phyloP scores from a whole-genome alignment of 164 flowering plant genomes.

The Chloranthus sessilifolius region DNA sequence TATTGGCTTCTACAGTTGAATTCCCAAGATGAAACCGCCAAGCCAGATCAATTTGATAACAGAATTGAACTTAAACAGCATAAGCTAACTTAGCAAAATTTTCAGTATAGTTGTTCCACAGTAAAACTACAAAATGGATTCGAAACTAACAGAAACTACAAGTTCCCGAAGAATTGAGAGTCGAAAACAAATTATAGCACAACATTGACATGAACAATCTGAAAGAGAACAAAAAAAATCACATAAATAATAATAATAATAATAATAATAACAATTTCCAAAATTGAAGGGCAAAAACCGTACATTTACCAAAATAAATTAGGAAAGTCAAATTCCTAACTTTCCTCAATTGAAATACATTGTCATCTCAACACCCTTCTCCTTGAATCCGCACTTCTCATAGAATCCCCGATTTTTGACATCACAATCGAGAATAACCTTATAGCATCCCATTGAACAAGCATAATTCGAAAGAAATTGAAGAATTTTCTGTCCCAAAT shows the following conservation, averaged over 20 bases:
- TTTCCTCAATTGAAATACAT: slow-evolving; percentile 43
- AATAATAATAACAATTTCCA: neutral
- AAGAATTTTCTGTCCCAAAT: slow-evolving; percentile 63
- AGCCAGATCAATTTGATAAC: too few species aligned
- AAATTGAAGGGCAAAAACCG: neutral
- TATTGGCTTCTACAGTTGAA: too few species aligned
- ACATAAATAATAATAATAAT: neutral
- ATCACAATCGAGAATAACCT: slow-evolving; percentile 84
- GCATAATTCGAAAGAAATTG: slow-evolving; percentile 57
- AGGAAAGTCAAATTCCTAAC: neutral
- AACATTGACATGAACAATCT: neutral
- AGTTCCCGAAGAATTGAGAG: neutral
- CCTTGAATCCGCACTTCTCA: slow-evolving; percentile 77
- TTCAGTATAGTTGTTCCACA: too few species aligned
- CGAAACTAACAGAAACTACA: neutral
- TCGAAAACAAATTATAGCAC: neutral
- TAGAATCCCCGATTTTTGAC: slow-evolving; percentile 53
- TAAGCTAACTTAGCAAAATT: too few species aligned
- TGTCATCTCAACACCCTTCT: slow-evolving; percentile 70
- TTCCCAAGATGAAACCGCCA: too few species aligned
- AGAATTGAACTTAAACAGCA: too few species aligned
- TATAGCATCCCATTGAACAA: slow-evolving; percentile 61
- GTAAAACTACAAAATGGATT: too few species aligned
- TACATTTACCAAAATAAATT: neutral
- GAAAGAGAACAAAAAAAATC: neutral